These are phyloP conservation scores for Reutealis trisperma DNA, from an alignment of 345 rosid genomes.

Conservation along the genomic window DNA sequence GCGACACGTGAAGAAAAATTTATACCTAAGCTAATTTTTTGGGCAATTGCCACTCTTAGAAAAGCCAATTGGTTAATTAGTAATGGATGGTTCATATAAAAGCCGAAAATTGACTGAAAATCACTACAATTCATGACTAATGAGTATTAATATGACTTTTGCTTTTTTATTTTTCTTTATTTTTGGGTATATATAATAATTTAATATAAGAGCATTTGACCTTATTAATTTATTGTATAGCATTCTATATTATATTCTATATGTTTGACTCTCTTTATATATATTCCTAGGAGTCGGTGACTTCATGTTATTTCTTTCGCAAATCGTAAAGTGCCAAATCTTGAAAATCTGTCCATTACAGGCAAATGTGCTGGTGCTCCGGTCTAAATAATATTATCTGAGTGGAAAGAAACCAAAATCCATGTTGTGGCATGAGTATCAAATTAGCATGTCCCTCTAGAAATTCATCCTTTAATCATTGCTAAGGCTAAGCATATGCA, in stretches of 20 bases:
- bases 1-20: background rate
- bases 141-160: background rate
- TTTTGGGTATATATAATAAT: too few species aligned
- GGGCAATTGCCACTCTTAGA: too few species aligned
- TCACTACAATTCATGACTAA: background rate
- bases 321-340: slow-evolving; percentile 10
- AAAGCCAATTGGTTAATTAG: background rate
- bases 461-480: background rate
- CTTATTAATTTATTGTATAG: background rate
- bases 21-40: background rate
- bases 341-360: slow-evolving; percentile 3
- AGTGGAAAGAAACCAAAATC: background rate
- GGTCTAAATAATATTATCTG: background rate
- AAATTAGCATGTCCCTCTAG: background rate
- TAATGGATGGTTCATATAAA: slow-evolving; percentile 4
- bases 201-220: background rate
- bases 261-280: slow-evolving; percentile 4
- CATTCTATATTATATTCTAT: background rate
- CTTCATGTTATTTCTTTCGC: background rate
- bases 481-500: background rate
- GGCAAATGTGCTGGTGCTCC: background rate
- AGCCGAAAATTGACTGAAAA: background rate
- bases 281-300: slow-evolving; percentile 3
- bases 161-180: too few species aligned
- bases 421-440: background rate